Base-by-base conservation (phyloP, 306 rosid genomes). In the Citrullus mucosospermus region DNA sequence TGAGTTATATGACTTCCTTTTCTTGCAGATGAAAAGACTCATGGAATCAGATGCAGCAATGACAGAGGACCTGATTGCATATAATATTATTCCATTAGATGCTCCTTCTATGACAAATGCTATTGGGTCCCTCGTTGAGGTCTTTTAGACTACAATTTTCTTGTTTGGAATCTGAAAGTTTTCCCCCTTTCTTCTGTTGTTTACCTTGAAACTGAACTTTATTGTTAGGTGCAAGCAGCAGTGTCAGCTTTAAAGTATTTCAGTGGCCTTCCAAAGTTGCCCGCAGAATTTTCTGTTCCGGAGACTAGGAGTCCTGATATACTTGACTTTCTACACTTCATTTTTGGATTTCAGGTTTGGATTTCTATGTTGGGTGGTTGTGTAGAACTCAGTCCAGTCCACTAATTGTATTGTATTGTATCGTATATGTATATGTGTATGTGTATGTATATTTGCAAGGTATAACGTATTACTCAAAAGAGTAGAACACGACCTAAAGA, bases 291-390 rank as follows among this genome's bases (percentile, higher is more conserved):
- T 83, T 75, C 83, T 51, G 66, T 87, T 77, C 90, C 95, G 61
- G 82, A 87, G 38, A 78, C 92, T 44, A 89, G 98, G 82, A 87
- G 79, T 71, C 84, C 88, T 48, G 97, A 86, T 83, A 80, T 94
- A 84, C 78, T 94, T 34, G 98, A 94, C 77, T 92, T 90, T 85
- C 88, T 94, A 85, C 95, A 92, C 78, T 94, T 76, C 83, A 79
- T 84, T 78, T 94, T 94, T 80, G 97, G 97, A 80, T 94, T 94
- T 86, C 98, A 94, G 97, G 98, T 92, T 65, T 69, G 88, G 83
- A 80, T 11, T 39, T 6, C 34, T 48, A 56, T 50, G 46, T 65
- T 55, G 39, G 79, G 43, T 77, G 60, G 34, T 39, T 39, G 25
- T 51, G 14, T 9, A 65, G 16, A 38, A 38, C 76, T 53, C 56